phyloP scores from a whole-genome alignment of 2,329 filamentous ascomycete genomes.

The Gnomoniopsis smithogilvyi region DNA sequence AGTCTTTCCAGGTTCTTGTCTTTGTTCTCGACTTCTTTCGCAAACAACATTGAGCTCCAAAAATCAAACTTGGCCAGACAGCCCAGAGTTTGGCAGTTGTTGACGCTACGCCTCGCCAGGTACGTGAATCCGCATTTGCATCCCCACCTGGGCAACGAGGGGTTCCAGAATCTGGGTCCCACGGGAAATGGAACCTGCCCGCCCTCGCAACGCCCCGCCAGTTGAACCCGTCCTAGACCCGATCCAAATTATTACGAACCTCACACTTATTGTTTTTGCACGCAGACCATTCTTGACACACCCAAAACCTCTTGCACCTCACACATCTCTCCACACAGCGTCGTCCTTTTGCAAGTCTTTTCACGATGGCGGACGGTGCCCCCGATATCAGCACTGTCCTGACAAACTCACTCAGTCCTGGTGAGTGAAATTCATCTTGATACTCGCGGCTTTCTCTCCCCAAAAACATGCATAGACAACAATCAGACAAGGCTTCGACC shows the following conservation, averaged over 20 bases:
- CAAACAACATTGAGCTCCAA: too few relatives aligned
- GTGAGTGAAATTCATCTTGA: constrained; percentile 52
- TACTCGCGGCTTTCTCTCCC: background rate
- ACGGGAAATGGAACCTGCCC: constrained; percentile 11
- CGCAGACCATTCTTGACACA: constrained; percentile 11
- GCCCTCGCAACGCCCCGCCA: constrained; percentile 14
- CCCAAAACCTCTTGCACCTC: constrained; percentile 20
- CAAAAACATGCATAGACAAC: background rate
- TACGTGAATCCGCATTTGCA: background rate
- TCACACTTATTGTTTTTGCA: constrained; percentile 18
- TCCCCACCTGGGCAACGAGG: constrained; percentile 6
- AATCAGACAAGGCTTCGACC: constrained; percentile 16
- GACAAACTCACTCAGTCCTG: constrained; percentile 91
- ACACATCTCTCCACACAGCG: constrained; percentile 23
- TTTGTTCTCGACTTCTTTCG: background rate
- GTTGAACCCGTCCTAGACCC: background rate
- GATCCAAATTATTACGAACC: constrained; percentile 16
- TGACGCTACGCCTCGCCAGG: background rate
- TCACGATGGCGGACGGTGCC: constrained; percentile 61
- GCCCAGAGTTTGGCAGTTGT: too few relatives aligned
- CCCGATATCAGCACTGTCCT: constrained; percentile 98
- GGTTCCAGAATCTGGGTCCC: background rate
- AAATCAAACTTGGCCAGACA: too few relatives aligned
- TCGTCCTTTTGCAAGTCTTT: constrained; percentile 5
- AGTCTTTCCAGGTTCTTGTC: background rate